These are phyloP conservation scores for Elaeis oleifera DNA, from an alignment of 202 grass and related monocot genomes.

Conservation along the genomic window DNA sequence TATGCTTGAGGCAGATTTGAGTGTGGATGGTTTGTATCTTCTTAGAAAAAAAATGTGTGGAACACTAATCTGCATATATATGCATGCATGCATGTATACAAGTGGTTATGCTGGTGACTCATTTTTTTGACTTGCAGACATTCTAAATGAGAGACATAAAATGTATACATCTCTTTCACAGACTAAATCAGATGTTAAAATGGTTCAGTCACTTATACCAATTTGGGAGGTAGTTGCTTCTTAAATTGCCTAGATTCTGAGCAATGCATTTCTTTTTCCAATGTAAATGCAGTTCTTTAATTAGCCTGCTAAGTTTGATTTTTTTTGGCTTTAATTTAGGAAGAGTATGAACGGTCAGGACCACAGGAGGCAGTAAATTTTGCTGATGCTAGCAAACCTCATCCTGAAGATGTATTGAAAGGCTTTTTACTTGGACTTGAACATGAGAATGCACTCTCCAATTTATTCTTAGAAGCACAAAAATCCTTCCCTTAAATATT, in stretches of 20 bases:
- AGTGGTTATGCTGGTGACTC: neutral
- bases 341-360: constrained; percentile 39
- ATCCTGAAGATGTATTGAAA: constrained; percentile 43
- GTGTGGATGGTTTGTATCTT: constrained; percentile 54
- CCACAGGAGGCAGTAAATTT: constrained; percentile 42
- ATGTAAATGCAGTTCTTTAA: no score
- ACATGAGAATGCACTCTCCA: constrained; percentile 54
- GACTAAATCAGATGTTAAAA: constrained; percentile 61
- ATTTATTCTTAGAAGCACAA: constrained; percentile 39
- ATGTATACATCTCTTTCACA: constrained; percentile 77
- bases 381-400: constrained; percentile 42
- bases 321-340: constrained; percentile 39
- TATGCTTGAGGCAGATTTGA: constrained; percentile 82
- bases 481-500: constrained; percentile 28
- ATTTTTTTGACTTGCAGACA: constrained; percentile 46
- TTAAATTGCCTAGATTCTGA: no score
- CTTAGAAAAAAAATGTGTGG: neutral
- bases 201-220: constrained; percentile 88
- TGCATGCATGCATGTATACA: no score
- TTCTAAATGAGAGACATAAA: constrained; percentile 81
- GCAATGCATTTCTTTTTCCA: no score
- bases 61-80: no score
- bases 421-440: constrained; percentile 54
- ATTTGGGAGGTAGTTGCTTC: constrained; percentile 63
- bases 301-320: constrained; percentile 4